Base-by-base conservation (phyloP, 345 rosid genomes). In the Citropsis articulata region DNA sequence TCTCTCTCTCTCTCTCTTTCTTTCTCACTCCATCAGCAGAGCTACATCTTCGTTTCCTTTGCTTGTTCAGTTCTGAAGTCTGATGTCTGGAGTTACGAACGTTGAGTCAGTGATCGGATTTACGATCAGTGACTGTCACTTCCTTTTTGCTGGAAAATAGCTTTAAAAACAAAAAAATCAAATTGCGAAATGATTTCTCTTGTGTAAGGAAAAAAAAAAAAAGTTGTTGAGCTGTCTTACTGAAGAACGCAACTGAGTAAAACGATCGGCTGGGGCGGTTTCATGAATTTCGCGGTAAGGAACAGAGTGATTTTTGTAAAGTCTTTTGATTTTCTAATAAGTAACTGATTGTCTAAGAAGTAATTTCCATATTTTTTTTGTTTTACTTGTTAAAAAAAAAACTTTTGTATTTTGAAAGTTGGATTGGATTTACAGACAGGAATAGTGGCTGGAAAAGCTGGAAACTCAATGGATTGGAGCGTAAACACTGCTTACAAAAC, bases 401-500 rank as follows among this genome's bases (percentile, higher is more conserved):
- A 12, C 10, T 2, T 42, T 16, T 42, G 48, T 65, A 21, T 55
- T 76, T 5, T 55, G 14, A 18, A 3, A 59, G 19, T 19, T 19
- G 6, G 13, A 5, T 69, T 57, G 59, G 56, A 67, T 42, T 71
- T 31, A 67, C 73, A 64, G 75, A 73, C 79, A 21, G 87, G 84
- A 68, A 27, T 75, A 40, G 73, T 69, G 30, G 69, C 82, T 63
- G 72, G 81, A 79, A 77, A 85, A 83, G 56, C 84, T 79, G 82
- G 82, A 78, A 81, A 77, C 63, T 81, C 83, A 60, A 95, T 93
- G 97, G 98, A 95, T 8, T 95, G 98, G 98, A 87, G 42, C 78
- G 97, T 85, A 22, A 93, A 80, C 72, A 93, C 86, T 83, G 91
- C 95, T 6, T 91, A 89, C 79, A 95, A 95, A 78, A 84, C 89